Conservation (phyloP, 305 asterid species). For the Fraxinus paxiana region DNA sequence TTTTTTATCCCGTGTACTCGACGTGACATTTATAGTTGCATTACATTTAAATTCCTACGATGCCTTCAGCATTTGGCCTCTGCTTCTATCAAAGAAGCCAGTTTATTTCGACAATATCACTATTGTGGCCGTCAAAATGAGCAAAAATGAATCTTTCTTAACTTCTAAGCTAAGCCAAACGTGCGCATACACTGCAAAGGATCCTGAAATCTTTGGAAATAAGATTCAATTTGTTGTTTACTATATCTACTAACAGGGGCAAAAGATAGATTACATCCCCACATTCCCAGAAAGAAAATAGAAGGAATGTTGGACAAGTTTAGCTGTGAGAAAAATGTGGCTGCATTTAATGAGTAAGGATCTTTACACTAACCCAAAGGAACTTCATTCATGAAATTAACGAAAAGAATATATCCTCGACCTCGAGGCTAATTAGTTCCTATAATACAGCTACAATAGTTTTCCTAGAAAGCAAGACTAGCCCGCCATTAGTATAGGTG, state of each 20-base stretch:
- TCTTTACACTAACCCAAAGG: neutral
- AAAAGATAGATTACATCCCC: neutral
- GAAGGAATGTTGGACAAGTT: neutral
- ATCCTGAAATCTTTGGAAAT: no score
- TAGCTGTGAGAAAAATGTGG: neutral
- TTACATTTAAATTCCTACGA: no score
- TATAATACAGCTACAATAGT: neutral
- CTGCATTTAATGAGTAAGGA: neutral
- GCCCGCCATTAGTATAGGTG: slow-evolving; percentile 29
- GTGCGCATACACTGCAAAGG: no score
- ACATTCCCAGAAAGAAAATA: neutral
- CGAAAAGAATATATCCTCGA: neutral
- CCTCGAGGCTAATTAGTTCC: neutral
- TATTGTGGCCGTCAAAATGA: no score
- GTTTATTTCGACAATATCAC: no score
- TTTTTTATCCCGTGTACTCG: no score
- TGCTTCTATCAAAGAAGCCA: no score
- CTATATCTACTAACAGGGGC: neutral
- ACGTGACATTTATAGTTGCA: no score
- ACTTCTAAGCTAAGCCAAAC: no score
- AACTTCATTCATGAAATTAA: neutral
- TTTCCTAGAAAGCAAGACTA: slow-evolving; percentile 14
- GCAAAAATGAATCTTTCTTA: no score
- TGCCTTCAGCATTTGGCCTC: no score
- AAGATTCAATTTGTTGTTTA: neutral